Conservation (phyloP, 768 basidiomycete species). For the Leucocoprinus birnbaumii region DNA sequence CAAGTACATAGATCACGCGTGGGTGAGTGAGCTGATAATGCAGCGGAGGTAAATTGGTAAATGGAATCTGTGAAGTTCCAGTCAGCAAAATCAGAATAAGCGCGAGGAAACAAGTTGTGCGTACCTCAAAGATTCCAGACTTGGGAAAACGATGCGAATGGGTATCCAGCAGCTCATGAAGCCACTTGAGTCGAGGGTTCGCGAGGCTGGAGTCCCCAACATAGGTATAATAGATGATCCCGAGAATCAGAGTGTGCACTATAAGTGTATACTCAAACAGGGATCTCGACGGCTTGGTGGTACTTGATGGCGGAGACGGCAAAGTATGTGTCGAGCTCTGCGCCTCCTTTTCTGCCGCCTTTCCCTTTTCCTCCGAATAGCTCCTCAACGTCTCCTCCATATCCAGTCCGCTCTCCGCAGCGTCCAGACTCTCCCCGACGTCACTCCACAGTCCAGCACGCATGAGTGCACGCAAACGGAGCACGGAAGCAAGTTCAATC, state of each 20-base stretch:
- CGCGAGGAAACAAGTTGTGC: constrained; percentile 1
- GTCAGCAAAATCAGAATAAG: constrained; percentile 8
- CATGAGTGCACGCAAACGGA: constrained; percentile 50
- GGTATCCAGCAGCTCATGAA: constrained; percentile 68
- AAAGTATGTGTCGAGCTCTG: not conserved
- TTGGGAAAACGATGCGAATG: constrained; percentile 22
- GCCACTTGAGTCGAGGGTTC: constrained; percentile 46
- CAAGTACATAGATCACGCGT: constrained; percentile 57
- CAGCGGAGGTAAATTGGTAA: constrained; percentile 40
- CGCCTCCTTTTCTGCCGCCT: constrained; percentile 23
- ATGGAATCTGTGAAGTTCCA: constrained; percentile 28
- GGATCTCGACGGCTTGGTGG: not conserved
- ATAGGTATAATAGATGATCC: constrained; percentile 62
- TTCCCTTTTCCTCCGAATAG: not conserved
- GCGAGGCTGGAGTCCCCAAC: constrained; percentile 45
- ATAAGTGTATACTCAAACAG: constrained; percentile 29
- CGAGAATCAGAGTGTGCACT: constrained; percentile 61
- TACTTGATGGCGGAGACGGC: constrained; percentile 1
- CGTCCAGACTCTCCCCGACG: constrained; percentile 51
- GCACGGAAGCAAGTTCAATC: constrained; percentile 32
- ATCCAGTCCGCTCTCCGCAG: constrained; percentile 41
- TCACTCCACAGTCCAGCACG: constrained; percentile 55
- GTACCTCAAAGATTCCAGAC: constrained; percentile 32
- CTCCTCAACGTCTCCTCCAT: constrained; percentile 48
- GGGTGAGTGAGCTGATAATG: constrained; percentile 66